These are phyloP conservation scores for Phlyctochytrium planicorne DNA, from an alignment of 192 early-diverging fungal genomes.

Conservation along the genomic window DNA sequence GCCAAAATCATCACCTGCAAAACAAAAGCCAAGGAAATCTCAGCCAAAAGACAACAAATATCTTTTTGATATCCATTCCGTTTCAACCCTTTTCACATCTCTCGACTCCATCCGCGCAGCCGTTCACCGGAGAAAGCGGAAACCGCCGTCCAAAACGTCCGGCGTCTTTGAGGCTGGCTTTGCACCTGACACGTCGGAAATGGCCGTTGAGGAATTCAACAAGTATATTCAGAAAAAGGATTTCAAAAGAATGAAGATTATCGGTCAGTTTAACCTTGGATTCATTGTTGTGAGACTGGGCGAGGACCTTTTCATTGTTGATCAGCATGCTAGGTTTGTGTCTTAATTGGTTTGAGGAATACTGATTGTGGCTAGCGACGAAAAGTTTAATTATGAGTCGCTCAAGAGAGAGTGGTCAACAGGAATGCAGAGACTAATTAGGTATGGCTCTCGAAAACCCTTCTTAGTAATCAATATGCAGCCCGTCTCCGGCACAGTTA, in stretches of 20 bases:
- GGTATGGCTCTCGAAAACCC: slow-evolving; percentile 35
- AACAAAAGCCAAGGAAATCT: no score
- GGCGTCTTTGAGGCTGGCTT: slow-evolving; percentile 8
- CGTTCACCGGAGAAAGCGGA: no score
- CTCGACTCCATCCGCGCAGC: no score
- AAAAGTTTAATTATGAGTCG: slow-evolving; percentile 95
- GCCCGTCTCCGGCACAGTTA: slow-evolving; percentile 66
- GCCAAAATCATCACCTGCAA: no score
- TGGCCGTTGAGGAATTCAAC: slow-evolving; percentile 18
- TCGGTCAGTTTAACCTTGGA: slow-evolving; percentile 97
- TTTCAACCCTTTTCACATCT: no score
- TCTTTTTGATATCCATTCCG: no score
- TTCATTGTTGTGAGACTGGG: slow-evolving; percentile 82
- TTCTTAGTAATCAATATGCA: slow-evolving; percentile 26
- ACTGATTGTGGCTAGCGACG: slow-evolving; percentile 61
- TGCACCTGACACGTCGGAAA: neutral
- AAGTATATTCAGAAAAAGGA: slow-evolving; percentile 70
- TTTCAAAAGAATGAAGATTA: slow-evolving; percentile 78
- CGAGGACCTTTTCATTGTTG: slow-evolving; percentile 85
- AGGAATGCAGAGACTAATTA: slow-evolving; percentile 48
- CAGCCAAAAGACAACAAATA: no score
- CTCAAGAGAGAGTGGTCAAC: slow-evolving; percentile 47
- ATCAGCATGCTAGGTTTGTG: slow-evolving; percentile 86
- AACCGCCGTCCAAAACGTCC: no score
- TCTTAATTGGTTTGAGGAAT: neutral